phyloP scores from a whole-genome alignment of 352 stramenopile species.

The Phytophthora meadii region DNA sequence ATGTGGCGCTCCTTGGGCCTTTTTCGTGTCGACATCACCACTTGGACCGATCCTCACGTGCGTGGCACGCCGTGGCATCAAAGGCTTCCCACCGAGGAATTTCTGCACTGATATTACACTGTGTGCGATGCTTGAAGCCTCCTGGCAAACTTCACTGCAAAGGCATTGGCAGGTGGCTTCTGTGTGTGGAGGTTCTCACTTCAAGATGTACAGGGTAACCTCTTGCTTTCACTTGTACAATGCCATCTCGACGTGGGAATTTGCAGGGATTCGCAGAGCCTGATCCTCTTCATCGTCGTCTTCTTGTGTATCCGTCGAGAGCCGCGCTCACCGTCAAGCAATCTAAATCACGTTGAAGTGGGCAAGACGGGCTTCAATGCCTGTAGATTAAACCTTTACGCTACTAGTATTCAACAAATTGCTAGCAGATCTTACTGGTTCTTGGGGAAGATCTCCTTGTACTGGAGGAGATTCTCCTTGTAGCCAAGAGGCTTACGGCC shows the following conservation, averaged over 20 bases:
- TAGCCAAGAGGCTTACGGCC: conserved; percentile 22
- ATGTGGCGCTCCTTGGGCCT: conserved; percentile 20
- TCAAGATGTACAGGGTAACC: not conserved
- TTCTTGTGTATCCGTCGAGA: not conserved
- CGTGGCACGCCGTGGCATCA: not conserved
- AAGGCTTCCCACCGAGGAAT: not conserved
- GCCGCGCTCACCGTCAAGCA: not conserved
- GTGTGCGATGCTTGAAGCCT: not conserved
- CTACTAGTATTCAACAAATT: conserved; percentile 10
- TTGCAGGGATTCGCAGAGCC: not conserved
- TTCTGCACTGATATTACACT: conserved; percentile 13
- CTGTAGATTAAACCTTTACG: conserved; percentile 21
- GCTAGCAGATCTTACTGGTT: conserved; percentile 8
- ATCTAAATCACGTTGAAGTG: conserved; percentile 11
- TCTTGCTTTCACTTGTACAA: not conserved
- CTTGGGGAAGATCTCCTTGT: conserved; percentile 29
- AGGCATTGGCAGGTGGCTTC: not conserved
- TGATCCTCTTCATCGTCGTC: conserved; percentile 1
- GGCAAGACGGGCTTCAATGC: conserved; percentile 2
- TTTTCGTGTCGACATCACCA: conserved; percentile 17
- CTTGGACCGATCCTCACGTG: conserved; percentile 13
- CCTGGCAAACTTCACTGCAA: not conserved
- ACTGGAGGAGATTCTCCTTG: conserved; percentile 22
- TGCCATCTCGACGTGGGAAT: not conserved
- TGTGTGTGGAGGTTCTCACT: not conserved